Evolutionary conservation across 2,329 filamentous ascomycete species (phyloP).

Genomic region (Cercospora sp.): DNA sequence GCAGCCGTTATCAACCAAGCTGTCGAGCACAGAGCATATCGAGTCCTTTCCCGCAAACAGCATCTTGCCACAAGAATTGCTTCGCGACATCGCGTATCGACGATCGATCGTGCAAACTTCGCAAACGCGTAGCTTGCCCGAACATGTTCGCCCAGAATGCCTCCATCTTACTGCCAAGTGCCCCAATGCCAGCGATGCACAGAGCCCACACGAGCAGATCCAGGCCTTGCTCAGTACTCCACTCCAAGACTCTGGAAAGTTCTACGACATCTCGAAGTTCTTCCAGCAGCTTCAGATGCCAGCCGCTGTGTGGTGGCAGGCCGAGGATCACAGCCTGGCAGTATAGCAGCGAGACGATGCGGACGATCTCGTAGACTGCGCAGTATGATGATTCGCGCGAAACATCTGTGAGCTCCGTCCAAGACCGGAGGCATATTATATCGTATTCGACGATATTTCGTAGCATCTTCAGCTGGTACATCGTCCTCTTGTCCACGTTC

Average conservation of each 20-base stretch:
- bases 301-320: background rate
- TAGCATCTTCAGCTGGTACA: background rate
- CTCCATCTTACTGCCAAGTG: background rate
- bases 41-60: background rate
- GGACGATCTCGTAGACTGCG: background rate
- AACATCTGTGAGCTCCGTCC: background rate
- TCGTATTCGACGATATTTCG: background rate
- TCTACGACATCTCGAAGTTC: background rate
- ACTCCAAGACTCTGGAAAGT: background rate
- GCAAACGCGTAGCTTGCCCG: background rate
- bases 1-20: background rate
- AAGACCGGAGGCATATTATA: background rate
- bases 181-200: background rate
- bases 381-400: background rate
- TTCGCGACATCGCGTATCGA: background rate
- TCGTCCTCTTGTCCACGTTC: background rate
- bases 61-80: background rate
- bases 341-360: background rate
- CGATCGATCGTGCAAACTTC: background rate
- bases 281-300: background rate
- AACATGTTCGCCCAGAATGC: background rate
- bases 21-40: background rate
- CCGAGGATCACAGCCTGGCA: background rate
- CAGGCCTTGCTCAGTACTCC: background rate
- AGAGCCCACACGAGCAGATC: background rate